Evolutionary conservation across 345 rosid genomes (phyloP).

Genomic region (Lepidium africanum): DNA sequence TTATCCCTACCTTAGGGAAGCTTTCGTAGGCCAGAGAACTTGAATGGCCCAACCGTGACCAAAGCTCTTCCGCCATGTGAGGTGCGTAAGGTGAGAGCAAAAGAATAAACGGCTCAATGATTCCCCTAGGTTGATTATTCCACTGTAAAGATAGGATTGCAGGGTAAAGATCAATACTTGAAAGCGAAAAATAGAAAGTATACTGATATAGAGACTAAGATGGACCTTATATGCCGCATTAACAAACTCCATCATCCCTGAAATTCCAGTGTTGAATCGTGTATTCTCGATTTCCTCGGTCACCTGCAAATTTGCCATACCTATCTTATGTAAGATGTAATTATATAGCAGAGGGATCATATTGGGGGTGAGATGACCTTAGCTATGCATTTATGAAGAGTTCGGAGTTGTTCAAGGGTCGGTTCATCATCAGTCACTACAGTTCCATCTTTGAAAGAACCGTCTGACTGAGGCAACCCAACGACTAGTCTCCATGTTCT

Average conservation of each 20-base stretch:
- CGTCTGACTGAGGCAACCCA: conserved; percentile 57
- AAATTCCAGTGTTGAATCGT: conserved; percentile 88
- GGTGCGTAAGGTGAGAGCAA: conserved; percentile 91
- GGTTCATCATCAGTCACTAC: conserved; percentile 59
- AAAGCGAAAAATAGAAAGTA: neutral
- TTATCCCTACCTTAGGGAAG: conserved; percentile 50
- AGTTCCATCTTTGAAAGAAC: conserved; percentile 53
- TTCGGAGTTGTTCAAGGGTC: conserved; percentile 53
- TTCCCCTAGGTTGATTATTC: conserved; percentile 64
- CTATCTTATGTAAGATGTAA: neutral
- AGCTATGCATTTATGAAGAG: conserved; percentile 81
- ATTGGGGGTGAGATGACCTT: conserved; percentile 42
- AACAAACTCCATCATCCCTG: conserved; percentile 96
- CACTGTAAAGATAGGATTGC: conserved; percentile 39
- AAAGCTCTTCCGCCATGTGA: conserved; percentile 95
- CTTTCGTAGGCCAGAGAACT: conserved; percentile 58
- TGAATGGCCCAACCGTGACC: conserved; percentile 70
- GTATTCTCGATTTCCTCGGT: conserved; percentile 88
- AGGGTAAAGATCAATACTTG: neutral
- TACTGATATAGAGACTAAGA: neutral
- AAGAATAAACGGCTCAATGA: conserved; percentile 62
- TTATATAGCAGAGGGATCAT: neutral
- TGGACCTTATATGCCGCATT: conserved; percentile 84
- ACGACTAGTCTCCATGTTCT: conserved; percentile 85
- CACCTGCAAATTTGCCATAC: conserved; percentile 38